These are phyloP conservation scores for Penicillium occitanis DNA, from an alignment of 2,329 filamentous ascomycete genomes.

Conservation along the genomic window DNA sequence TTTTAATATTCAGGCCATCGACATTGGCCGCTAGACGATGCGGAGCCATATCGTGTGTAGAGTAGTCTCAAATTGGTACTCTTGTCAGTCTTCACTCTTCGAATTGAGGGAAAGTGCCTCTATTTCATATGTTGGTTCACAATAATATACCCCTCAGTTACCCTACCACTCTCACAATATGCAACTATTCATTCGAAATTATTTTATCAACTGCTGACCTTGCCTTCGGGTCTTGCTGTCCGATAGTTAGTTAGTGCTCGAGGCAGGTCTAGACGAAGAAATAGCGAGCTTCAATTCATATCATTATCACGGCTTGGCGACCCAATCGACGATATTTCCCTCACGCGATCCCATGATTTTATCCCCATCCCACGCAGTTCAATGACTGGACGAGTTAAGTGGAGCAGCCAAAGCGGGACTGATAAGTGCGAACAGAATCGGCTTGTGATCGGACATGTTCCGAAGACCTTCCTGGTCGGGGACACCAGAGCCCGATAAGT, in stretches of 20 bases:
- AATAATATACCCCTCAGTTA: neutral
- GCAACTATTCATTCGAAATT: neutral
- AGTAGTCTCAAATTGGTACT: neutral
- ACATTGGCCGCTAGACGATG: constrained; percentile 19
- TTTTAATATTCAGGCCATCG: constrained; percentile 23
- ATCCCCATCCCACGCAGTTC: neutral
- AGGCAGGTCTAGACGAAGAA: constrained; percentile 18
- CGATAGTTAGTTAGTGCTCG: neutral
- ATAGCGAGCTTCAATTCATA: neutral
- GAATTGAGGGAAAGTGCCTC: neutral
- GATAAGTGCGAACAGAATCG: neutral
- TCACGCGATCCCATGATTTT: neutral
- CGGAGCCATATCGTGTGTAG: constrained; percentile 21
- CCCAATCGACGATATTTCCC: neutral
- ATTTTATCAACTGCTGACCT: constrained; percentile 3
- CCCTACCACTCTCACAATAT: neutral
- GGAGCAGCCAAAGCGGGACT: constrained; percentile 3
- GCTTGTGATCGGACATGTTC: neutral
- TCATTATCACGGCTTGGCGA: neutral
- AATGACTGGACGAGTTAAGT: neutral
- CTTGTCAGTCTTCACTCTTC: neutral
- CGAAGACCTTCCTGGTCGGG: neutral
- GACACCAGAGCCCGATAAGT: neutral
- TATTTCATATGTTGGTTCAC: neutral
- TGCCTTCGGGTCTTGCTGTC: neutral